phyloP scores from a whole-genome alignment of 2,329 filamentous ascomycete genomes.

The Ascochyta fabae region DNA sequence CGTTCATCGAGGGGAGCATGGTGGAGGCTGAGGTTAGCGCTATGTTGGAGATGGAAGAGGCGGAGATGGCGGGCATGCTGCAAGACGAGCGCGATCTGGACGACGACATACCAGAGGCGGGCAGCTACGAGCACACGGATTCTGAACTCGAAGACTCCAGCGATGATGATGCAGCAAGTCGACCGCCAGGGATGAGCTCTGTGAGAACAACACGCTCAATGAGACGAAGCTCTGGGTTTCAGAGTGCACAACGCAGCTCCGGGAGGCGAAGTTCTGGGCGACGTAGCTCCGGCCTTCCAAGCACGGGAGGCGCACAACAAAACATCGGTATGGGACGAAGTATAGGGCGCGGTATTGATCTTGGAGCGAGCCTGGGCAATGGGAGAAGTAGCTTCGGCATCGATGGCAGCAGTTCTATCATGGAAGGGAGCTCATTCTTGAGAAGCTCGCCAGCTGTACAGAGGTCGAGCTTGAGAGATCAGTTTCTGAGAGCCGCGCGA shows the following conservation, averaged over 20 bases:
- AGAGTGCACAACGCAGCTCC: slow-evolving; percentile 29
- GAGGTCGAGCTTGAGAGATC: slow-evolving; percentile 37
- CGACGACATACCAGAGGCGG: slow-evolving; percentile 60
- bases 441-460: slow-evolving; percentile 41
- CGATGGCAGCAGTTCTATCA: slow-evolving; percentile 45
- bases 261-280: slow-evolving; percentile 18
- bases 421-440: slow-evolving; percentile 48
- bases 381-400: slow-evolving; percentile 41
- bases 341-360: slow-evolving; percentile 19
- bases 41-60: slow-evolving; percentile 54
- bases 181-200: slow-evolving; percentile 28
- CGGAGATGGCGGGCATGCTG: slow-evolving; percentile 55
- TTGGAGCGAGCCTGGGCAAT: slow-evolving; percentile 30
- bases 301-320: neutral
- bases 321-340: slow-evolving; percentile 6
- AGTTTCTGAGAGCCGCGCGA: slow-evolving; percentile 35
- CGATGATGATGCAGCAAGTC: slow-evolving; percentile 33
- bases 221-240: slow-evolving; percentile 29
- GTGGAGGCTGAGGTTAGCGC: slow-evolving; percentile 46
- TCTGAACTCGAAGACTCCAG: slow-evolving; percentile 56
- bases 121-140: slow-evolving; percentile 62
- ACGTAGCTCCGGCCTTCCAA: slow-evolving; percentile 12
- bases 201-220: slow-evolving; percentile 23
- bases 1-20: slow-evolving; percentile 55
- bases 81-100: slow-evolving; percentile 58